Evolutionary conservation across 768 basidiomycete genomes (phyloP), one percentile per base, ranked within the genome.

Genomic region (Galerina marginata): DNA sequence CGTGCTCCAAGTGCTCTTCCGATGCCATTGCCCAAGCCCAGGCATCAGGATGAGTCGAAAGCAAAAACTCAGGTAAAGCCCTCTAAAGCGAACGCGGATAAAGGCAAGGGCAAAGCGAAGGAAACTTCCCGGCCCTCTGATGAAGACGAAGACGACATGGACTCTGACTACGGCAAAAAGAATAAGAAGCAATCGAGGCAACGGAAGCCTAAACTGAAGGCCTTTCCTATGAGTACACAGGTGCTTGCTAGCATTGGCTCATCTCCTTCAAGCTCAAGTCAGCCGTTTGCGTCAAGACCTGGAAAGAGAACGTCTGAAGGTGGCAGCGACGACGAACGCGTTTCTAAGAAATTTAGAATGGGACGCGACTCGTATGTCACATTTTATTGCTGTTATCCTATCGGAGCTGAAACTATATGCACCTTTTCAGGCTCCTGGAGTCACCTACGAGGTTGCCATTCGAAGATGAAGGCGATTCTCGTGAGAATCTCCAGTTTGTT

Each of bases 211-310:
- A 65, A 66, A 55, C 61, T 58, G 2, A 44, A 70, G 37, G 67
- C 63, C 9, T 77, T 77, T 54, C 76, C 75, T 12, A 80, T 88
- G 84, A 79, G 72, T 51, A 75, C 79, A 2, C 78, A 82, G 53
- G 56, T 81, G 42, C 72, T 85, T 2, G 68, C 72, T 9, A 77
- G 76, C 48, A 78, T 80, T 47, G 65, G 71, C 2, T 70, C 70
- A 2, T 33, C 69, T 12, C 67, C 59, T 33, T 54, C 58, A 11
- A 40, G 42, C 6, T 56, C 43, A 23, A 46, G 51, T 20, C 36
- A 42, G 6, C 33, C 44, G 12, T 44, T 36, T 33, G 20, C 57
- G 9, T 54, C 29, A 10, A 46, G 47, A 63, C 59, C 57, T 33
- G 63, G 43, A 39, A 72, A 69, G 64, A 69, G 65, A 42, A 39